Percentiles rank a stretch among this genome's conserved stretches.
These are phyloP conservation scores for Capillidium heterosporum DNA, from an alignment of 371 early-diverging fungal genomes.

Conservation along the genomic window DNA sequence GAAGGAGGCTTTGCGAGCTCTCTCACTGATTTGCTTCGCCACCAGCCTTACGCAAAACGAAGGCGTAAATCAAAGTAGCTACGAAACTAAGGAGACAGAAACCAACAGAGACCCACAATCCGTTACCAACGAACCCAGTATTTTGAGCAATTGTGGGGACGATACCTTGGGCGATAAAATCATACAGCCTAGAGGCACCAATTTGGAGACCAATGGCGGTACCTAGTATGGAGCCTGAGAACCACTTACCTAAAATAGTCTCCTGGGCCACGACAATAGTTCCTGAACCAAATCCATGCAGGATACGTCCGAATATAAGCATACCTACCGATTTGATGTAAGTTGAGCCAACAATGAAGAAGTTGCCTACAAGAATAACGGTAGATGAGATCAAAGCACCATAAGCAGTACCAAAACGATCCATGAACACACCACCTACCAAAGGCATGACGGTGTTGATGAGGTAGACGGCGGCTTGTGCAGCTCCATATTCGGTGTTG, in stretches of 20 bases:
- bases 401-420: slow-evolving; percentile 8
- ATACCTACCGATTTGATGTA: slow-evolving; percentile 16
- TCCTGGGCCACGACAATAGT: slow-evolving; percentile 35
- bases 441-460: slow-evolving; percentile 32
- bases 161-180: slow-evolving; percentile 26
- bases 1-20: slow-evolving; percentile 19
- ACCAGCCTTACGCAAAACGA: slow-evolving; percentile 16
- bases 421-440: slow-evolving; percentile 15
- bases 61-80: slow-evolving; percentile 23
- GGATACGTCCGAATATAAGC: slow-evolving; percentile 26
- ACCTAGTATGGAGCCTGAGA: slow-evolving; percentile 19
- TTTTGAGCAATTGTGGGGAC: slow-evolving; percentile 19
- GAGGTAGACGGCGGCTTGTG: slow-evolving; percentile 23
- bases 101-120: slow-evolving; percentile 27
- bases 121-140: slow-evolving; percentile 25
- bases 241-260: slow-evolving; percentile 33
- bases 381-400: slow-evolving; percentile 11
- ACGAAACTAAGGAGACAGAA: slow-evolving; percentile 22
- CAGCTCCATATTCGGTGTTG: slow-evolving; percentile 30
- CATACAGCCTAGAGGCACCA: slow-evolving; percentile 25
- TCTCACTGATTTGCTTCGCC: slow-evolving; percentile 13
- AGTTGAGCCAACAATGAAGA: slow-evolving; percentile 24
- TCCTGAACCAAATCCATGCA: slow-evolving; percentile 28
- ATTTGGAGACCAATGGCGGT: slow-evolving; percentile 27
- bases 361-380: slow-evolving; percentile 13